Percentiles rank a stretch among this genome's conserved stretches.
Evolutionary conservation across 345 rosid species (phyloP).

Genomic region (Populus tremula): DNA sequence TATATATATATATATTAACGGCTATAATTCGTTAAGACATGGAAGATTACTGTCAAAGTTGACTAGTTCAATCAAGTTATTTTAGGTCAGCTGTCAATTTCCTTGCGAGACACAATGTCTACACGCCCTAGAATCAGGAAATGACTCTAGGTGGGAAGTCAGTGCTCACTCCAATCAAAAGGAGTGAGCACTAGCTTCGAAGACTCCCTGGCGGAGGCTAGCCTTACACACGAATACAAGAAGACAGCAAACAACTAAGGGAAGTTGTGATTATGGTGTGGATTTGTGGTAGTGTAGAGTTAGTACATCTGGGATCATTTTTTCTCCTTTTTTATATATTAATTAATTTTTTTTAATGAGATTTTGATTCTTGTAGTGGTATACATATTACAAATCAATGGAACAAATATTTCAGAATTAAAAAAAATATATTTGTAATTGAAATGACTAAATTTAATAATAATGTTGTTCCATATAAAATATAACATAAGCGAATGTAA

Average conservation of each 20-base stretch:
- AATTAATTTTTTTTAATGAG: not conserved
- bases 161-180: conserved; percentile 2
- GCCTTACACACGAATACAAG: conserved; percentile 1
- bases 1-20: too few species aligned
- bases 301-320: not conserved
- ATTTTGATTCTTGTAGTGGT: not conserved
- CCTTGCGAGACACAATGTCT: too few species aligned
- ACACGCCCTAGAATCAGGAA: too few species aligned
- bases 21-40: conserved; percentile 44
- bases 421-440: not conserved
- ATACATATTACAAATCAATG: not conserved
- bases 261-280: conserved; percentile 58
- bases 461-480: too few species aligned
- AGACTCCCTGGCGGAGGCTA: conserved; percentile 46
- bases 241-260: too few species aligned
- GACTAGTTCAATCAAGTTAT: conserved; percentile 13
- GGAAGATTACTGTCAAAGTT: conserved; percentile 62
- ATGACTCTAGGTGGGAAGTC: too few species aligned
- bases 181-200: conserved; percentile 63
- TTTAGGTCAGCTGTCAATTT: too few species aligned
- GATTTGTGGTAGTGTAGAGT: conserved; percentile 43
- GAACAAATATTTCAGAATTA: not conserved
- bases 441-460: too few species aligned
- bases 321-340: not conserved
- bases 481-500: too few species aligned